Evolutionary conservation across 1,139 yeast genomes (phyloP).

Genomic region (Lodderomyces theae): DNA sequence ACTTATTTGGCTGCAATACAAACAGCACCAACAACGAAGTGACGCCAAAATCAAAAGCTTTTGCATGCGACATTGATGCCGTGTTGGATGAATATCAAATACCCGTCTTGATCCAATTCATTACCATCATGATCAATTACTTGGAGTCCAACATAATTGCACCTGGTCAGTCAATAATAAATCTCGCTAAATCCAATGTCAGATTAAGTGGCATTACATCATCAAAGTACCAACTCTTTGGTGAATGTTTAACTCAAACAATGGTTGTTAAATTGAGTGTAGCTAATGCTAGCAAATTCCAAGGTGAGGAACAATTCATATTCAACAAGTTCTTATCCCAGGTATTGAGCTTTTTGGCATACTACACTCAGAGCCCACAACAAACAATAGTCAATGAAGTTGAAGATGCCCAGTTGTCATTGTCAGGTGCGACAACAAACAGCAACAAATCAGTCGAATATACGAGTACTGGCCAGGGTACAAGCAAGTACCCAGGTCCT

Average conservation of each 20-base stretch:
- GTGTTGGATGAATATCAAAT: constrained; percentile 20
- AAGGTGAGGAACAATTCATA: constrained; percentile 9
- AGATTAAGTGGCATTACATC: constrained; percentile 21
- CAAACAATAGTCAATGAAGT: no score
- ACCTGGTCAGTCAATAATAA: constrained; percentile 14
- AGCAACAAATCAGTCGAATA: no score
- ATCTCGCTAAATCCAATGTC: constrained; percentile 18
- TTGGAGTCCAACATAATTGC: constrained; percentile 17
- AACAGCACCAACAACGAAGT: neutral
- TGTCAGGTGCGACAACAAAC: no score
- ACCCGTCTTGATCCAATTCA: constrained; percentile 18
- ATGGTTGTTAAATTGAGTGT: constrained; percentile 9
- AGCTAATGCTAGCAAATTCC: constrained; percentile 2
- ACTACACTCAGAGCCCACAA: no score
- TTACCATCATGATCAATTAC: constrained; percentile 19
- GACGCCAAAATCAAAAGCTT: neutral
- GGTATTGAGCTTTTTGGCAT: constrained; percentile 17
- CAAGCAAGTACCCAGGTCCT: neutral
- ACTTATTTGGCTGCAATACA: neutral
- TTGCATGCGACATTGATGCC: constrained; percentile 14
- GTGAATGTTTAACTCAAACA: constrained; percentile 22
- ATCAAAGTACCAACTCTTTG: constrained; percentile 18
- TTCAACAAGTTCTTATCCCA: constrained; percentile 19
- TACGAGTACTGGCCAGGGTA: neutral
- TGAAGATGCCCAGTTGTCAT: no score